Percentiles rank a stretch among this genome's conserved stretches.
Conservation (phyloP, 2,329 filamentous ascomycete genomes). For the Sclerotinia nivalis region DNA sequence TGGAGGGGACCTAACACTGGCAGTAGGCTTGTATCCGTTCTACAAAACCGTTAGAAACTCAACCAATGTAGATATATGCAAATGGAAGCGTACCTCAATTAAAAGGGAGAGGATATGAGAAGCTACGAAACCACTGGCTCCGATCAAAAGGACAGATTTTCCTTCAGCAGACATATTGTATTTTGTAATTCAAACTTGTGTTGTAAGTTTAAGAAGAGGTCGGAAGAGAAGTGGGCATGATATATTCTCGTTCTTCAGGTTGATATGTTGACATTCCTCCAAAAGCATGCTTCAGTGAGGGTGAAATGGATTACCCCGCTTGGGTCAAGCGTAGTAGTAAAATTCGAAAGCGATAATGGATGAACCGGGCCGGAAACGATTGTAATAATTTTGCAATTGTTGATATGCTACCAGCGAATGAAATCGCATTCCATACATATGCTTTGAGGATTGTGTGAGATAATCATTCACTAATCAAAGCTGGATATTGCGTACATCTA, state of each 20-base stretch:
- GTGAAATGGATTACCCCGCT: not conserved
- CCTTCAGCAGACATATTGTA: slow-evolving; percentile 15
- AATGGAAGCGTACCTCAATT: slow-evolving; percentile 20
- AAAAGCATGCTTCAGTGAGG: not conserved
- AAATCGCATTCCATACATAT: not conserved
- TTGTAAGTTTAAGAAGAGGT: not conserved
- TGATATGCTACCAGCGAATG: not conserved
- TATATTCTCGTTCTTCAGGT: not conserved
- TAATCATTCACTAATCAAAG: not conserved
- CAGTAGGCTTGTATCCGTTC: slow-evolving; percentile 24
- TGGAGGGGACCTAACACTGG: slow-evolving; percentile 46
- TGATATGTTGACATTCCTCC: not conserved
- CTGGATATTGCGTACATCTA: not conserved
- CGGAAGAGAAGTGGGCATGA: not conserved
- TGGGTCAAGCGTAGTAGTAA: too few relatives aligned
- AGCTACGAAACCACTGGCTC: slow-evolving; percentile 52
- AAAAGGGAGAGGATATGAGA: slow-evolving; percentile 48
- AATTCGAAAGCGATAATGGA: not conserved
- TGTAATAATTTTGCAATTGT: not conserved
- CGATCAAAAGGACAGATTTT: slow-evolving; percentile 31
- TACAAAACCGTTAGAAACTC: not conserved
- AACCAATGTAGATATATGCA: not conserved
- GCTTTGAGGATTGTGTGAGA: not conserved
- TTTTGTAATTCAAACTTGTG: not conserved
- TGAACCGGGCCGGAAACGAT: not conserved